phyloP scores from a whole-genome alignment of 179 eudicot species.

The Kewa caespitosa region DNA sequence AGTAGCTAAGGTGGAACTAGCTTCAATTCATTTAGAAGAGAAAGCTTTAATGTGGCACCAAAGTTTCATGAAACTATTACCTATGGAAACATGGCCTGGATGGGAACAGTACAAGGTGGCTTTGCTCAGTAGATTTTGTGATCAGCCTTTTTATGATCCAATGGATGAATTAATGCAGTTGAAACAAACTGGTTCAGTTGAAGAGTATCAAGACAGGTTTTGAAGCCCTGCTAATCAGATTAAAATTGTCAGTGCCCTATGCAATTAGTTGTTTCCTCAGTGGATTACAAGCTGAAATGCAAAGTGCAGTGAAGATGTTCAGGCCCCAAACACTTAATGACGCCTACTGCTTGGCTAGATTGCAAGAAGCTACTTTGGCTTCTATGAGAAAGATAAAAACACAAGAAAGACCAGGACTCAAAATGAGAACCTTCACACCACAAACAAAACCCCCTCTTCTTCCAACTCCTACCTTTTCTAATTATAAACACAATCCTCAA shows the following conservation, averaged over 20 bases:
- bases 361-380: not conserved
- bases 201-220: not conserved
- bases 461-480: too few species aligned
- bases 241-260: not conserved
- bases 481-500: not conserved
- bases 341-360: not conserved
- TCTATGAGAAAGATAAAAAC: not conserved
- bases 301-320: not conserved
- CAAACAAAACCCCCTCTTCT: too few species aligned
- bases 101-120: not conserved
- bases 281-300: not conserved
- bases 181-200: not conserved
- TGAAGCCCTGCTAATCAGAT: not conserved
- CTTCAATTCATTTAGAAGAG: not conserved
- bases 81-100: not conserved
- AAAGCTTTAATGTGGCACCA: slow-evolving; percentile 1
- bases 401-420: not conserved
- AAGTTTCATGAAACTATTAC: not conserved
- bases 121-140: not conserved
- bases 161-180: not conserved
- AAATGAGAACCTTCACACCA: not conserved
- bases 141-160: not conserved
- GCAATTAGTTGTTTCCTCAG: not conserved
- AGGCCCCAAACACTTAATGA: not conserved
- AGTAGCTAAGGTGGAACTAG: not conserved